phyloP scores from a whole-genome alignment of 2,329 filamentous ascomycete genomes.

The Aspergillus chevalieri region DNA sequence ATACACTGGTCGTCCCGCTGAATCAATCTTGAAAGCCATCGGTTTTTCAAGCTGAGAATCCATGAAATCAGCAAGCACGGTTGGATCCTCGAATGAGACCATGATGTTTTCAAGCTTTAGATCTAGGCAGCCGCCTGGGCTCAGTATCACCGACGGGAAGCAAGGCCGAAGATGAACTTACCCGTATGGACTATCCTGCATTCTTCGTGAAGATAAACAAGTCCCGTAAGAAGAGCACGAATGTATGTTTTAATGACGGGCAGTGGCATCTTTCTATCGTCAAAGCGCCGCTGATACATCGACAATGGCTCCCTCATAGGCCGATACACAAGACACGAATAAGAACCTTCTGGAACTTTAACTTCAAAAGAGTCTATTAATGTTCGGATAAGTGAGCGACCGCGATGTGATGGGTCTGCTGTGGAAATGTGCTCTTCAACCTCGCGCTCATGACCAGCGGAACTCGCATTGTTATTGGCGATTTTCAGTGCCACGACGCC shows the following conservation, averaged over 20 bases:
- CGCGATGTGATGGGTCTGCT: slow-evolving; percentile 27
- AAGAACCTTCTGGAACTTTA: slow-evolving; percentile 21
- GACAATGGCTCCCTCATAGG: slow-evolving; percentile 36
- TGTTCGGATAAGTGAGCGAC: slow-evolving; percentile 29
- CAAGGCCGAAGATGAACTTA: slow-evolving; percentile 15
- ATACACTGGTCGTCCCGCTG: slow-evolving; percentile 29
- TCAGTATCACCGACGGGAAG: slow-evolving; percentile 12
- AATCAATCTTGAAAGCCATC: slow-evolving; percentile 30
- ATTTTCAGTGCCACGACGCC: slow-evolving; percentile 25
- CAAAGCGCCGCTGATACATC: slow-evolving; percentile 28
- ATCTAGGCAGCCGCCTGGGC: slow-evolving; percentile 21
- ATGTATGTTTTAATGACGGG: slow-evolving; percentile 32
- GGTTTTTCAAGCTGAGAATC: slow-evolving; percentile 24
- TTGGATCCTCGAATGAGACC: slow-evolving; percentile 27
- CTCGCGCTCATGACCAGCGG: slow-evolving; percentile 22
- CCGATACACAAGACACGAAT: slow-evolving; percentile 35
- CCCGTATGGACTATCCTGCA: slow-evolving; percentile 39
- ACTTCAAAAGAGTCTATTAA: slow-evolving; percentile 31
- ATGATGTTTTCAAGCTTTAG: slow-evolving; percentile 43
- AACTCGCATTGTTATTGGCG: slow-evolving; percentile 18
- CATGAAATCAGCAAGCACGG: slow-evolving; percentile 28
- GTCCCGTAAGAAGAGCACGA: slow-evolving; percentile 33
- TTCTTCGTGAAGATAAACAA: slow-evolving; percentile 40
- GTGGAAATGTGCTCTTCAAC: slow-evolving; percentile 29
- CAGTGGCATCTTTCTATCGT: slow-evolving; percentile 23